Conservation (phyloP, 768 basidiomycete species). For the Termitomyces sp. region DNA sequence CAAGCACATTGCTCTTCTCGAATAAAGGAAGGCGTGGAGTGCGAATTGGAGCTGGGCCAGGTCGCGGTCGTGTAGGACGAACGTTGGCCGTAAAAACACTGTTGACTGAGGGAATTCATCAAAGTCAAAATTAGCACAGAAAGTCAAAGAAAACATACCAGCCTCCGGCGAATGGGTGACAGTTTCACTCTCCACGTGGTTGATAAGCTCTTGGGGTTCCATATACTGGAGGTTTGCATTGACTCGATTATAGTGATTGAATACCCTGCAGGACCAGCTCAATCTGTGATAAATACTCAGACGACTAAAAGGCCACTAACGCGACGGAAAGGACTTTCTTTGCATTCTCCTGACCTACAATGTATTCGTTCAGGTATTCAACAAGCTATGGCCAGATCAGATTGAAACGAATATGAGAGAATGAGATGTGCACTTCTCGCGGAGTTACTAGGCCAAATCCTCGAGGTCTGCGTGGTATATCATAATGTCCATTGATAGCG, state of each 20-base stretch:
- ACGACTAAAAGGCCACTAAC: slow-evolving; percentile 41
- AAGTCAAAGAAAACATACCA: slow-evolving; percentile 8
- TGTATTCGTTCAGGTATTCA: slow-evolving; percentile 81
- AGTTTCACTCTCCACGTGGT: slow-evolving; percentile 2
- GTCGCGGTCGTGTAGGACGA: slow-evolving; percentile 47
- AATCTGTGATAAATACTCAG: not conserved
- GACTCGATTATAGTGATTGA: slow-evolving; percentile 92
- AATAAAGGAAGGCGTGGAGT: slow-evolving; percentile 53
- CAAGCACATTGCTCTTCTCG: slow-evolving; percentile 95
- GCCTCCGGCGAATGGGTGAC: slow-evolving; percentile 3
- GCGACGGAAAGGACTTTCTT: slow-evolving; percentile 95
- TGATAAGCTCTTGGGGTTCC: slow-evolving; percentile 28
- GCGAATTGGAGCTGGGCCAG: slow-evolving; percentile 28
- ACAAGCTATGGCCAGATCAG: slow-evolving; percentile 49
- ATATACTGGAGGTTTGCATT: slow-evolving; percentile 56
- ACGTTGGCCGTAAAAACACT: slow-evolving; percentile 54
- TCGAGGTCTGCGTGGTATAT: slow-evolving; percentile 30
- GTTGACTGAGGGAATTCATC: not conserved
- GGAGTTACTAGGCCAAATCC: slow-evolving; percentile 54
- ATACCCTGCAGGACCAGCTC: slow-evolving; percentile 51
- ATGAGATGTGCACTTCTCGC: slow-evolving; percentile 31
- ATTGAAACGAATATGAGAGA: not conserved
- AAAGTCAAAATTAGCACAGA: not conserved
- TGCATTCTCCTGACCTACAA: slow-evolving; percentile 87
- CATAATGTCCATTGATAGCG: slow-evolving; percentile 22